Evolutionary conservation across 2,329 filamentous ascomycete species (phyloP).

Genomic region (Neopestalotiopsis sp.): DNA sequence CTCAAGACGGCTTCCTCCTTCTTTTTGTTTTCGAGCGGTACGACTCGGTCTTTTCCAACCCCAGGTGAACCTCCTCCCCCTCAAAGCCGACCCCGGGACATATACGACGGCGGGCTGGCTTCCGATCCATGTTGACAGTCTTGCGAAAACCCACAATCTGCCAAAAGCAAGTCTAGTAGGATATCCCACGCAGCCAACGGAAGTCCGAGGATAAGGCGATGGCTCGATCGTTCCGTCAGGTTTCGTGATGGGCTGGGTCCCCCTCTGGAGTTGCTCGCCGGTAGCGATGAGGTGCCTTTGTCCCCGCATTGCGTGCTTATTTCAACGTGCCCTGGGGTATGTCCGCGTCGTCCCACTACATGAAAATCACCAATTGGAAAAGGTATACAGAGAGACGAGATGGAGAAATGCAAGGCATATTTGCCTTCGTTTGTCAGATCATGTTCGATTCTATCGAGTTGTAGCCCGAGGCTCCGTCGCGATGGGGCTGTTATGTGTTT

Average conservation of each 20-base stretch:
- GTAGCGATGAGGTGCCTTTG: conserved; percentile 13
- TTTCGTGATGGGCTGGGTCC: neutral
- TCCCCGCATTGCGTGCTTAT: conserved; percentile 18
- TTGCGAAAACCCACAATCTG: neutral
- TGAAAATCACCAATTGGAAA: neutral
- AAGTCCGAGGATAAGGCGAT: neutral
- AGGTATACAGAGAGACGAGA: neutral
- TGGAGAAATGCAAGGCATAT: neutral
- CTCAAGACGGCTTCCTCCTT: neutral
- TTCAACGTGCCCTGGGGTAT: neutral
- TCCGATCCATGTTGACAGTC: neutral
- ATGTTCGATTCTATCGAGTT: neutral
- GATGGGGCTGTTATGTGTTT: neutral
- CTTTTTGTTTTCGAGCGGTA: neutral
- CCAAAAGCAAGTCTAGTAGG: neutral
- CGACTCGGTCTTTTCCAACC: neutral
- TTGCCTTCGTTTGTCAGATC: neutral
- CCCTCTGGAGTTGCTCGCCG: neutral
- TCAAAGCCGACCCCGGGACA: neutral
- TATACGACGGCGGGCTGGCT: neutral
- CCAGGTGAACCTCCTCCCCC: no score
- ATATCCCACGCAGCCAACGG: neutral
- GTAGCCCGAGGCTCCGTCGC: neutral
- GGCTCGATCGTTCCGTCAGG: neutral
- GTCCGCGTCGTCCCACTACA: neutral